Evolutionary conservation across 352 stramenopile species (phyloP).

Genomic region (Elongisporangium anandrum): DNA sequence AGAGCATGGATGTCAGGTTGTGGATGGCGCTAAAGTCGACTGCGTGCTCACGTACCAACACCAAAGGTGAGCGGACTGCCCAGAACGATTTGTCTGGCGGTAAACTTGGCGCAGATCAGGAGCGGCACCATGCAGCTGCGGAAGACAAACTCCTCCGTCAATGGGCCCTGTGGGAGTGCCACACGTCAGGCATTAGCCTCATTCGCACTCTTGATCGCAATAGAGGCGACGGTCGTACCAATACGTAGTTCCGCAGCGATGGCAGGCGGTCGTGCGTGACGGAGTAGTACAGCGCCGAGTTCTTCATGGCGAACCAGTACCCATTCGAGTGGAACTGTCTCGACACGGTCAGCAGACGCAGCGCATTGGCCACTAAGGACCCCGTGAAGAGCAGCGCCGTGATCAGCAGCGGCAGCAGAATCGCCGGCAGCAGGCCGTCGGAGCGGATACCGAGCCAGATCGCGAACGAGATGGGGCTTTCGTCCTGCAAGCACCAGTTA

Average conservation of each 20-base stretch:
- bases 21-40: background rate
- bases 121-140: constrained; percentile 91
- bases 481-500: constrained; percentile 40
- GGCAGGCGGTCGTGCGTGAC: constrained; percentile 67
- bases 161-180: constrained; percentile 69
- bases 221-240: constrained; percentile 33
- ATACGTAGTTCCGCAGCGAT: constrained; percentile 77
- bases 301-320: constrained; percentile 78
- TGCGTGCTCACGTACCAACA: constrained; percentile 60
- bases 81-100: constrained; percentile 78
- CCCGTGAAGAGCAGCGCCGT: constrained; percentile 79
- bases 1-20: background rate
- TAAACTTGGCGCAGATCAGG: constrained; percentile 79
- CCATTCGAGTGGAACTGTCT: constrained; percentile 72
- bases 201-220: background rate
- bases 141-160: constrained; percentile 96
- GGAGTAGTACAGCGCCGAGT: constrained; percentile 76
- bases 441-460: constrained; percentile 79
- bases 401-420: constrained; percentile 57
- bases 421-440: constrained; percentile 47
- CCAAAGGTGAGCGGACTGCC: constrained; percentile 93
- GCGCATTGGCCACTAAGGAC: constrained; percentile 62
- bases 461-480: constrained; percentile 74
- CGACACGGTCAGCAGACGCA: constrained; percentile 74
- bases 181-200: background rate